phyloP scores from a whole-genome alignment of 768 basidiomycete species.

The Podaxis mareebaensis region DNA sequence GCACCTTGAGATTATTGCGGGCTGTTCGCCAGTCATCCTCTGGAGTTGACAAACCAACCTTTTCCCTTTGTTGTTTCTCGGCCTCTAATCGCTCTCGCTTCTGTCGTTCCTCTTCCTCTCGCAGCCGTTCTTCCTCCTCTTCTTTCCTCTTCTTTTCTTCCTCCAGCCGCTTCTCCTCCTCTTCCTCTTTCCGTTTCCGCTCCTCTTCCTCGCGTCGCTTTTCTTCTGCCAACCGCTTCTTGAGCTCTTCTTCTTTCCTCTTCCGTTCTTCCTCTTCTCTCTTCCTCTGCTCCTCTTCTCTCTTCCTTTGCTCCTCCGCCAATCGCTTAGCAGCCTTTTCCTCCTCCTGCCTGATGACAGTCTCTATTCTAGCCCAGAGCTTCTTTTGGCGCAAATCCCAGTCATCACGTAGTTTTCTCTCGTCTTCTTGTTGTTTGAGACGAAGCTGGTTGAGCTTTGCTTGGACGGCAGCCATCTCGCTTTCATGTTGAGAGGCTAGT shows the following conservation, averaged over 20 bases:
- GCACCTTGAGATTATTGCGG: conserved; percentile 54
- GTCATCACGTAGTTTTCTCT: conserved; percentile 40
- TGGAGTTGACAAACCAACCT: conserved; percentile 54
- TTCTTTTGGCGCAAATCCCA: conserved; percentile 57
- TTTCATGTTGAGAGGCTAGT: conserved; percentile 41
- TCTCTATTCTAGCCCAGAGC: conserved; percentile 62
- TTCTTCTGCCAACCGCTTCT: conserved; percentile 49
- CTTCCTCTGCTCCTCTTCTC: conserved; percentile 57
- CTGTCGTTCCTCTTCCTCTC: conserved; percentile 37
- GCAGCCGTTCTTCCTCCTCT: conserved; percentile 35
- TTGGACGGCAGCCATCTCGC: conserved; percentile 56
- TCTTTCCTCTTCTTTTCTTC: conserved; percentile 39
- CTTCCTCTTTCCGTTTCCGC: conserved; percentile 42
- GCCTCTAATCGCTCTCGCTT: conserved; percentile 30
- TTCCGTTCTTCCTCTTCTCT: conserved; percentile 46
- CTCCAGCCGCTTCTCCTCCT: conserved; percentile 38
- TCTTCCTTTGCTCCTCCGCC: conserved; percentile 58
- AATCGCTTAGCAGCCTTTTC: conserved; percentile 51
- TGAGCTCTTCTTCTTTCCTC: conserved; percentile 41
- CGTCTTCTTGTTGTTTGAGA: conserved; percentile 45
- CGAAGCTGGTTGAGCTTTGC: conserved; percentile 42
- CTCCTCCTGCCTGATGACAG: conserved; percentile 62
- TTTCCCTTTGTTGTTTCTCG: conserved; percentile 26
- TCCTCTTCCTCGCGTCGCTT: conserved; percentile 43
- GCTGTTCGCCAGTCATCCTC: conserved; percentile 67